Conservation (phyloP, 2,329 filamentous ascomycete species). For the Fusarium musae region DNA sequence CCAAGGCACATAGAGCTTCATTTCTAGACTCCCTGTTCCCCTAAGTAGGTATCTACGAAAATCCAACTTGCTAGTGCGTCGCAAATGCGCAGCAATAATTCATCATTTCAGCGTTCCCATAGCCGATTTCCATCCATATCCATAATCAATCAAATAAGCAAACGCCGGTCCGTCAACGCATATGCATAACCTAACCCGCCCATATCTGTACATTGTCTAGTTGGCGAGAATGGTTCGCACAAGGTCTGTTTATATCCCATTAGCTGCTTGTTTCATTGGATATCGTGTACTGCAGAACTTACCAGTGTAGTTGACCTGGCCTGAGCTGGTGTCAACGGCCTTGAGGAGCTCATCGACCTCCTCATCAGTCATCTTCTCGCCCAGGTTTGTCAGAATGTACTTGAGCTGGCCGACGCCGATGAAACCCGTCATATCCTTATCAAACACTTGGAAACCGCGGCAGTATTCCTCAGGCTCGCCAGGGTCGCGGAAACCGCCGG, state of each 20-base stretch:
- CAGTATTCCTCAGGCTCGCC: conserved; percentile 99
- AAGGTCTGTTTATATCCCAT: conserved; percentile 66
- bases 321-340: conserved; percentile 94
- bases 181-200: conserved; percentile 46
- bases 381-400: conserved; percentile 97
- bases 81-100: conserved; percentile 40
- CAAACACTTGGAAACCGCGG: conserved; percentile 98
- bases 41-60: conserved; percentile 44
- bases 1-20: conserved; percentile 35
- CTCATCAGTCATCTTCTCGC: conserved; percentile 99
- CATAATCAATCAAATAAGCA: conserved; percentile 47
- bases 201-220: conserved; percentile 55
- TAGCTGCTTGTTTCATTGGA: neutral
- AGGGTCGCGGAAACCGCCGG: conserved; percentile 96
- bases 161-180: conserved; percentile 49
- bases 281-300: conserved; percentile 30
- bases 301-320: conserved; percentile 98
- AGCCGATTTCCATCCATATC: conserved; percentile 38
- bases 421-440: conserved; percentile 98
- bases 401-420: conserved; percentile 98
- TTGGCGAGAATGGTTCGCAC: conserved; percentile 89
- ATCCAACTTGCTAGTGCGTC: conserved; percentile 39
- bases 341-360: conserved; percentile 99
- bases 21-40: conserved; percentile 37
- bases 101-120: conserved; percentile 41